phyloP scores from a whole-genome alignment of 805 yeast species.

The Kodamaea sagamina region DNA sequence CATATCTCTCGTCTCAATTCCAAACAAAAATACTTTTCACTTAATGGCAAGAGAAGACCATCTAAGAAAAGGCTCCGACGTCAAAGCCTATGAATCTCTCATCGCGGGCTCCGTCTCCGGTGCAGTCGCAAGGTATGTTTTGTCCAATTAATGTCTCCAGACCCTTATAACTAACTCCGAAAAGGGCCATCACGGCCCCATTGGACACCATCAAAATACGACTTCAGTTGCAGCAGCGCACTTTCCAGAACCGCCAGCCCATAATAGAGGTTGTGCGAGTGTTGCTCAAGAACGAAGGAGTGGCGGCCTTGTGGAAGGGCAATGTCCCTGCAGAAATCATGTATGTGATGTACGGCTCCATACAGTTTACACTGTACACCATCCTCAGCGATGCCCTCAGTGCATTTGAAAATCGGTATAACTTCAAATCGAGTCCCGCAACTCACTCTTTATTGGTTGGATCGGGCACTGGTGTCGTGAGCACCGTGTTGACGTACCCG shows the following conservation, averaged over 20 bases:
- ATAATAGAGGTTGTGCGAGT: constrained; percentile 33
- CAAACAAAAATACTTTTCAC: constrained; percentile 5
- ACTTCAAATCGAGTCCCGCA: constrained; percentile 32
- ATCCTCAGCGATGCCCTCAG: constrained; percentile 49
- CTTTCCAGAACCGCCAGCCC: constrained; percentile 15
- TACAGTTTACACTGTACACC: constrained; percentile 77
- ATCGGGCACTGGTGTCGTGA: constrained; percentile 69
- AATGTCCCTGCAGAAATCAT: constrained; percentile 88
- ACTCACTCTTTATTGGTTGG: constrained; percentile 63
- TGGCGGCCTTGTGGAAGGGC: constrained; percentile 89
- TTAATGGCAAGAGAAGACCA: constrained; percentile 40
- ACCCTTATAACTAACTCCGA: constrained; percentile 21
- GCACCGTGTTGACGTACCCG: constrained; percentile 81
- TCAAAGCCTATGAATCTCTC: constrained; percentile 54
- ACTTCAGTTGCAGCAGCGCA: constrained; percentile 56
- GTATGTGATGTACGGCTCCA: constrained; percentile 82
- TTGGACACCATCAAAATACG: constrained; percentile 77
- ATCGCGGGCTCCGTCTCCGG: constrained; percentile 77
- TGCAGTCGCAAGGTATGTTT: constrained; percentile 44
- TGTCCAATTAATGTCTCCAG: background rate
- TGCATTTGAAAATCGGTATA: constrained; percentile 23
- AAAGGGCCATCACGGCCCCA: constrained; percentile 69
- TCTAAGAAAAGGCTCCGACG: constrained; percentile 51
- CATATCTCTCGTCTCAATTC: no score
- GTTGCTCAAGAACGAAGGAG: constrained; percentile 64